Evolutionary conservation across 139 green algal species (phyloP), one percentile per base, ranked within the genome.

Genomic region (Haematococcus sp.): DNA sequence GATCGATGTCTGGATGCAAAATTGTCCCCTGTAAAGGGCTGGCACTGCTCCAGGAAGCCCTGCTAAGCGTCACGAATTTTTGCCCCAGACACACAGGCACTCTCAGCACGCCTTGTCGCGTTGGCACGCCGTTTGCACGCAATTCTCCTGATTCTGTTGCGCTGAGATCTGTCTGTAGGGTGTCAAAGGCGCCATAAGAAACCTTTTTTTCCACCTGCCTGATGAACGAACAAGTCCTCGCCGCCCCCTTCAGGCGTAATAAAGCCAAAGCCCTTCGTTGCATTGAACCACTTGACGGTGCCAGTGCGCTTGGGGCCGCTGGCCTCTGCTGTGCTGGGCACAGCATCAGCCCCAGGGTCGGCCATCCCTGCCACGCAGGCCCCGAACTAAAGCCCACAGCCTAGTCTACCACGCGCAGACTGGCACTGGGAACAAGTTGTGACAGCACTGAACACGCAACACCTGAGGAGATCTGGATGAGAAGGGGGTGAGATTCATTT

Each of bases 201-300:
- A 51, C 23, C 31, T 13, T 20, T 4, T 67, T 30, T 27, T n/a
- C 15, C 65, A 52, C 71, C 11, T 68, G 96, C 92, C 89, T 98
- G 94, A 74, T 98, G 94, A 13, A 98, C 94, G 55, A 98, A 98
- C 28, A 98, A 83, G 63, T 98, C 94, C 61, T 96, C 90, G 1
- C 87, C 87, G 0, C 81, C 91, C 13, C 87, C 92, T 27, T 94
- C 87, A 15, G 93, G 89, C 30, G 88, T 97, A 60, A 98, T 95
- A 75, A 98, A 97, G 19, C 92, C 92, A 67, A 93, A 97, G 61
- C 92, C 91, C 70, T 97, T 98, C 44, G 82, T 91, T 65, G 83
- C 81, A 74, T 98, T 98, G 87, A 98, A 98, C 94, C 94, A 98
- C 75, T 98, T 98, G 54, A 81, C 76, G 67, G 67, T 78, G 73